These are phyloP conservation scores for Ophiostoma sp. DNA, from an alignment of 2,329 filamentous ascomycete genomes.

Conservation along the genomic window DNA sequence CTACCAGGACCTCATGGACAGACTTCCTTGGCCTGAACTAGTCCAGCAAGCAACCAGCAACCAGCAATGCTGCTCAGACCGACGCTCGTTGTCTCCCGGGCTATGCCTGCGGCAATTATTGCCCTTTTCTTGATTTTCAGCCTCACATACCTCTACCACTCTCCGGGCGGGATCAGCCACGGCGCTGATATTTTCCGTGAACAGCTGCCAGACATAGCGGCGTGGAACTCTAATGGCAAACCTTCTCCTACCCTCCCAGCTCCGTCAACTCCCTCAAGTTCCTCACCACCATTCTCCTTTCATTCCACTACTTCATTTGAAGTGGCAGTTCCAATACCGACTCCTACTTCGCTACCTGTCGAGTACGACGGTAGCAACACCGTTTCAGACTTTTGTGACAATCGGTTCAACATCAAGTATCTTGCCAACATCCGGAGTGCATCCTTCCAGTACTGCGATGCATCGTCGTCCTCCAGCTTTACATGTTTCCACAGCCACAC, in stretches of 20 bases:
- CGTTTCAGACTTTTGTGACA: constrained; percentile 22
- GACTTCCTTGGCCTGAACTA: not conserved
- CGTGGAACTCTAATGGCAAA: not conserved
- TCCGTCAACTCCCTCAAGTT: no score
- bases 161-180: not conserved
- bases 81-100: not conserved
- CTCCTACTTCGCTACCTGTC: constrained; percentile 13
- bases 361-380: constrained; percentile 15
- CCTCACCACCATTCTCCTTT: not conserved
- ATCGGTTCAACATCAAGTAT: constrained; percentile 25
- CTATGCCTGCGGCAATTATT: not conserved
- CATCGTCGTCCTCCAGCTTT: constrained; percentile 18
- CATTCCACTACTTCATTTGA: not conserved
- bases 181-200: not conserved
- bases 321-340: not conserved
- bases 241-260: not conserved
- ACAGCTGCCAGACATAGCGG: not conserved
- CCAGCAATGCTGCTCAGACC: not conserved
- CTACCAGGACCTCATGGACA: not conserved
- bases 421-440: constrained; percentile 20
- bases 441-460: constrained; percentile 24
- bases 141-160: not conserved
- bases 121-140: not conserved
- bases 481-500: constrained; percentile 26
- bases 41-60: not conserved